phyloP scores from a whole-genome alignment of 805 yeast species.

The Sugiyamaella qingdaonensis region DNA sequence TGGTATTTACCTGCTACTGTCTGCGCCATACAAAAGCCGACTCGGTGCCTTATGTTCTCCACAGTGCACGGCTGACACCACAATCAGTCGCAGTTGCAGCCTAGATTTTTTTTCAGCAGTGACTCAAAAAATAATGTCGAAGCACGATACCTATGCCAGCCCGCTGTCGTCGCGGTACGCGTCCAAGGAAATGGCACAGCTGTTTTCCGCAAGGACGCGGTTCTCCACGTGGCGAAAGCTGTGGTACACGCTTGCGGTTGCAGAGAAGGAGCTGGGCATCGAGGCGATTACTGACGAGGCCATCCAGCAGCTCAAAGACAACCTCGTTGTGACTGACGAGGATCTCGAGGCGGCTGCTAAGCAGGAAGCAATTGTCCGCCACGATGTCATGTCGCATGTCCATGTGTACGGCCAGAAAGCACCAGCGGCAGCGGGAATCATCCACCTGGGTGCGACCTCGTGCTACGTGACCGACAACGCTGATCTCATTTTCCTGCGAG shows the following conservation, averaged over 20 bases:
- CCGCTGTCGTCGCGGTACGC: slow-evolving; percentile 97
- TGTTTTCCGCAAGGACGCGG: slow-evolving; percentile 89
- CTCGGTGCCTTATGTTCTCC: no score
- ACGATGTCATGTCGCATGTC: slow-evolving; percentile 99
- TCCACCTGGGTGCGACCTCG: slow-evolving; percentile 97
- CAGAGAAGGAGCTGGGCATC: slow-evolving; percentile 89
- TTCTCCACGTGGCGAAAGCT: slow-evolving; percentile 98
- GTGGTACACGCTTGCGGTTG: slow-evolving; percentile 93
- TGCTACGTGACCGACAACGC: slow-evolving; percentile 98
- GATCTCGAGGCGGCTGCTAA: slow-evolving; percentile 84
- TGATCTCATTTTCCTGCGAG: slow-evolving; percentile 91
- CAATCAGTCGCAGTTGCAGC: neutral
- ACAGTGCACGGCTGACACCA: no score
- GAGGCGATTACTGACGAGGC: slow-evolving; percentile 86
- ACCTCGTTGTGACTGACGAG: slow-evolving; percentile 83
- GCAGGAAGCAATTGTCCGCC: slow-evolving; percentile 97
- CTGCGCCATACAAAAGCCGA: no score
- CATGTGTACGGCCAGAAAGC: slow-evolving; percentile 90
- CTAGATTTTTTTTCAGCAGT: neutral
- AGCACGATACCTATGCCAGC: slow-evolving; percentile 76
- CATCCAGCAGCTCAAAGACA: slow-evolving; percentile 72
- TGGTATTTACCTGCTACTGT: no score
- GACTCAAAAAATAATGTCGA: slow-evolving; percentile 33
- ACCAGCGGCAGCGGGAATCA: slow-evolving; percentile 96
- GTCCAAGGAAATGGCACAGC: slow-evolving; percentile 90